Percentiles rank a stretch among this genome's conserved stretches.
phyloP scores from a whole-genome alignment of 208 protist genomes.

The Leishmania turanica region DNA sequence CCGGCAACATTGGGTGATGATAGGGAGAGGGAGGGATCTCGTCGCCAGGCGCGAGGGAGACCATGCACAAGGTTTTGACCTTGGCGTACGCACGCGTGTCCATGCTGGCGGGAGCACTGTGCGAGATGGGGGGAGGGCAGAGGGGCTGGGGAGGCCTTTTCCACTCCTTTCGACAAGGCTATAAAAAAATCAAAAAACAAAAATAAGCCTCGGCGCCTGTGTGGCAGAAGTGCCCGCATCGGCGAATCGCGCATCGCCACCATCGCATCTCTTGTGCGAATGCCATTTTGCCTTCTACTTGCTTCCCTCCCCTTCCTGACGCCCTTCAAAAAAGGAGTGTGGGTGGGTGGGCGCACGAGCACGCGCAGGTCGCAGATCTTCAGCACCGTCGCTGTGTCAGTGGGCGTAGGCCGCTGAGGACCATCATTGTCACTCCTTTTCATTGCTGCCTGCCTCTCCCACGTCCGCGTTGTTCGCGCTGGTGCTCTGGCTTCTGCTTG shows the following conservation, averaged over 20 bases:
- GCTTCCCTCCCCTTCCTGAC: not conserved
- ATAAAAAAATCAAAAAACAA: not conserved
- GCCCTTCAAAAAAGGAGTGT: not conserved
- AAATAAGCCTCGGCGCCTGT: not conserved
- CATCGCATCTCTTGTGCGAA: not conserved
- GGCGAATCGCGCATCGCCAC: not conserved
- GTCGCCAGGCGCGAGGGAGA: too few relatives aligned
- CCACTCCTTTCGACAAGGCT: not conserved
- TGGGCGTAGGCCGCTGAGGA: not conserved
- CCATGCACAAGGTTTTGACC: not conserved
- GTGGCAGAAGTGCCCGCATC: not conserved
- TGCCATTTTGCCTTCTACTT: not conserved
- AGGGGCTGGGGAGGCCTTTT: not conserved
- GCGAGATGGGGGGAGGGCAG: not conserved
- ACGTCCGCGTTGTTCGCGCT: not conserved
- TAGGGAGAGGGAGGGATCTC: too few relatives aligned
- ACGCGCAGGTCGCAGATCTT: not conserved
- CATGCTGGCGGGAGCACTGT: not conserved
- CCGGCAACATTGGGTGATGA: not conserved
- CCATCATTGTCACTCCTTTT: not conserved
- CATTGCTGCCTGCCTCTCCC: not conserved
- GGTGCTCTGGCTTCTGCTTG: not conserved
- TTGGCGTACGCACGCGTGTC: not conserved
- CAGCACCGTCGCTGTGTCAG: not conserved
- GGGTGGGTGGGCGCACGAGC: not conserved